Evolutionary conservation across 2,329 filamentous ascomycete genomes (phyloP).

Genomic region (Nothopassalora personata): DNA sequence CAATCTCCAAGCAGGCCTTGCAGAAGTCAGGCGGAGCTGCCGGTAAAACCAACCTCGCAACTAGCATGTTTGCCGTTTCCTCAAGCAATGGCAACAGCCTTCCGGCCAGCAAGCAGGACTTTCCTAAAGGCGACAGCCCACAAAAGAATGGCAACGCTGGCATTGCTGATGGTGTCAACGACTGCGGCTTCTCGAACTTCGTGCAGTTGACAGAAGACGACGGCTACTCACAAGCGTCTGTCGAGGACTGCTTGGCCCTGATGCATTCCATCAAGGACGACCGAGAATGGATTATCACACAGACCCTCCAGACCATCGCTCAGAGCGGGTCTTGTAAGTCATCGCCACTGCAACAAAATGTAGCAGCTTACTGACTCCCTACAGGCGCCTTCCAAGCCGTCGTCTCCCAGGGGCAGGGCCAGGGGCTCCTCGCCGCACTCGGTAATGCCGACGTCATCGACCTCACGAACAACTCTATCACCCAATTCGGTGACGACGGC

Average conservation of each 20-base stretch:
- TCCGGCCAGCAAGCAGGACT: background rate
- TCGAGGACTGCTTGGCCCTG: constrained; percentile 8
- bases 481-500: background rate
- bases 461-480: constrained; percentile 9
- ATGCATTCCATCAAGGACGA: constrained; percentile 1
- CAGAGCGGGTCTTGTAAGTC: constrained; percentile 8
- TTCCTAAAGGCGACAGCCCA: background rate
- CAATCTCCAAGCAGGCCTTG: background rate
- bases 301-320: background rate
- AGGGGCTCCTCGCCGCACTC: background rate
- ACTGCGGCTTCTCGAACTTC: constrained; percentile 11
- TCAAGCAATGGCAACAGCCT: background rate
- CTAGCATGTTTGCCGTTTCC: background rate
- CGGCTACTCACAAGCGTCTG: background rate
- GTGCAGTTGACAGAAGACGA: constrained; percentile 1
- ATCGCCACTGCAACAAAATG: background rate
- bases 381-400: constrained; percentile 9
- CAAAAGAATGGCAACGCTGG: constrained; percentile 5
- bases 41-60: background rate
- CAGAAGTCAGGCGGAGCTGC: background rate
- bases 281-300: constrained; percentile 7
- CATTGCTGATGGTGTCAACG: constrained; percentile 6
- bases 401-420: background rate
- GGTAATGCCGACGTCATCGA: constrained; percentile 13
- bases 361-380: background rate